Conservation (phyloP, 2,329 filamentous ascomycete genomes). For the Fusarium equiseti region DNA sequence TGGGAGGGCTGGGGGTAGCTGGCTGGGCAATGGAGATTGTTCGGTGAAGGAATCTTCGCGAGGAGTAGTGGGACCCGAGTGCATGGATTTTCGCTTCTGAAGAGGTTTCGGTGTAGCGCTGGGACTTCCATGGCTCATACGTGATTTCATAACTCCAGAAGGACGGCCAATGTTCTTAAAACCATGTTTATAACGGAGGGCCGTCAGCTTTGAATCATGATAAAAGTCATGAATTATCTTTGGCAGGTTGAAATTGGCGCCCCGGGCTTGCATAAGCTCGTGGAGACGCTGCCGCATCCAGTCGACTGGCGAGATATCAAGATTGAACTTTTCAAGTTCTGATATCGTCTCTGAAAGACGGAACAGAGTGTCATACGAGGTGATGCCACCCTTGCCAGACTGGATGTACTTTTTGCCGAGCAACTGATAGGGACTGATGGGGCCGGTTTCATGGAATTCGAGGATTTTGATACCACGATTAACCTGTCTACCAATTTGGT, state of each 20-base stretch:
- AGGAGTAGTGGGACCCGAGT: constrained; percentile 48
- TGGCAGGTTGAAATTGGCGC: constrained; percentile 63
- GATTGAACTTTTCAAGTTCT: constrained; percentile 65
- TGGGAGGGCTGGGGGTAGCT: constrained; percentile 24
- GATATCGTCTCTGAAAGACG: constrained; percentile 66
- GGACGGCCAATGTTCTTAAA: constrained; percentile 70
- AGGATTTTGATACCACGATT: constrained; percentile 67
- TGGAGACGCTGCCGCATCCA: constrained; percentile 70
- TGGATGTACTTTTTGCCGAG: constrained; percentile 64
- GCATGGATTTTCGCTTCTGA: constrained; percentile 53
- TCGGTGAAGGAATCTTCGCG: constrained; percentile 46
- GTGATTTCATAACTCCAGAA: constrained; percentile 58
- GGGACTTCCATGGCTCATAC: constrained; percentile 42
- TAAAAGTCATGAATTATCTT: constrained; percentile 67
- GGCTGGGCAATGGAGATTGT: constrained; percentile 45
- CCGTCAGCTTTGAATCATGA: constrained; percentile 65
- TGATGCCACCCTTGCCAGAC: constrained; percentile 55
- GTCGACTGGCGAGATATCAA: constrained; percentile 65
- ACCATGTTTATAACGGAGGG: constrained; percentile 64
- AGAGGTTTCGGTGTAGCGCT: constrained; percentile 43
- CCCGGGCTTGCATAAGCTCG: constrained; percentile 60
- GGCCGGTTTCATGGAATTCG: constrained; percentile 63
- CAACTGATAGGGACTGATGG: constrained; percentile 69
- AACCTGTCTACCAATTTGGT: constrained; percentile 67
- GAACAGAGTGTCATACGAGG: constrained; percentile 68